phyloP scores from a whole-genome alignment of 1,284 basidiomycete genomes.

The Ceratobasidium sp. region DNA sequence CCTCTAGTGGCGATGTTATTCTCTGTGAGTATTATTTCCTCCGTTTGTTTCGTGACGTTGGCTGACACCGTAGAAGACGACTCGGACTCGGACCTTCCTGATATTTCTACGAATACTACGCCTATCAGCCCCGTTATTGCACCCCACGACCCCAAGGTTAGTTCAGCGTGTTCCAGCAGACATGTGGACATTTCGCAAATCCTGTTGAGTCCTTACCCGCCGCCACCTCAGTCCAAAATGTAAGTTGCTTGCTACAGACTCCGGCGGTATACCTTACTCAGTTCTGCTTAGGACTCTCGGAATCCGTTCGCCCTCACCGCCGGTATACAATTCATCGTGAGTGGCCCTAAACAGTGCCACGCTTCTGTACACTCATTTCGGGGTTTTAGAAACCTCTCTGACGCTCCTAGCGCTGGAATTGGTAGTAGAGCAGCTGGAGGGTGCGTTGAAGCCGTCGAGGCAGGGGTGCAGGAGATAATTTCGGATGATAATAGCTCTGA shows the following conservation, averaged over 20 bases:
- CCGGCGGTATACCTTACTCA: not conserved
- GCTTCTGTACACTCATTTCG: too few species aligned
- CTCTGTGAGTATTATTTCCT: not conserved
- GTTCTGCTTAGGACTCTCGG: too few species aligned
- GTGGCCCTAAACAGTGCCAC: too few species aligned
- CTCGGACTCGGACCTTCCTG: not conserved
- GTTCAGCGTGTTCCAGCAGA: not conserved
- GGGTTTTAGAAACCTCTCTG: too few species aligned
- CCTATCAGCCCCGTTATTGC: not conserved
- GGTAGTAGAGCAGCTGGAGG: too few species aligned
- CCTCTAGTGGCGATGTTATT: not conserved
- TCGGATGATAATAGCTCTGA: too few species aligned
- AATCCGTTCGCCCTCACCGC: too few species aligned
- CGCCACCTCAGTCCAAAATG: not conserved
- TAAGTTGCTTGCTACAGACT: not conserved
- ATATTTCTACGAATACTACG: not conserved
- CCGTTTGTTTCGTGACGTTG: not conserved
- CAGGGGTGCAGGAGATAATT: too few species aligned
- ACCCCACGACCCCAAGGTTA: not conserved
- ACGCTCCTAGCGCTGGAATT: too few species aligned
- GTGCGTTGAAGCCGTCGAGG: too few species aligned
- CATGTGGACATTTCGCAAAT: slow-evolving; percentile 18
- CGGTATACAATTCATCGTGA: too few species aligned
- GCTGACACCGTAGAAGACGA: too few species aligned
- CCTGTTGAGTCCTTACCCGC: not conserved